Evolutionary conservation across 2,329 filamentous ascomycete genomes (phyloP), one percentile per base, ranked within the genome.

Genomic region (Bipolaris cookei): DNA sequence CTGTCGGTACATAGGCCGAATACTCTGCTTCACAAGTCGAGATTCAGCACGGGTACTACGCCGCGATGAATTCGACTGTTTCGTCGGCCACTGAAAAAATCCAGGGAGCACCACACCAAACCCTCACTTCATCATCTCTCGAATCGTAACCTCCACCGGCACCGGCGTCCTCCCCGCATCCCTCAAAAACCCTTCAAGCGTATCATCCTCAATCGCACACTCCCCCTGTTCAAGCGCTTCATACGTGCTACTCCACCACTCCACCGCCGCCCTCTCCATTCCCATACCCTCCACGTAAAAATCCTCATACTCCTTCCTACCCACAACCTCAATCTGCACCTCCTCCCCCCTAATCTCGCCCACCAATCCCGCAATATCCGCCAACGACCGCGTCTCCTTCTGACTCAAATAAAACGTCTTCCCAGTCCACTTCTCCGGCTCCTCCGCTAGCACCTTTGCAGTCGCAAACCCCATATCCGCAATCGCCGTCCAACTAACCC

Each of bases 211-310:
- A 46, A 80, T 79, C 45, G 71, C 69, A 49, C 79, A 81, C 55
- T 81, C 80, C 2, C 74, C 72, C 6, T 78, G 71, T 34, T 67
- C 65, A 32, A 82, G 38, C 41, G 79, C 79, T 59, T 79, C 78
- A 56, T 81, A 81, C 21, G 77, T 77, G 34, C 69, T 76, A 35
- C 73, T 76, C 80, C 80, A 82, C 80, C 80, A 81, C 62, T 76
- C 76, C 5, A 81, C 75, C 41, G 72, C 66, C 6, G 65, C 56
- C 48, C 71, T 71, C 20, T 78, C 72, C 65, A 75, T 74, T 0
- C 70, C 70, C 50, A 65, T 72, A 38, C 77, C 66, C 7, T 73
- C 51, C 1, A 77, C 68, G 63, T 81, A 80, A 57, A 65, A 78
- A 18, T 71, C 67, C 55, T 79, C 79, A 55, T 79, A 76, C 58